Evolutionary conservation across 164 flowering plant genomes (phyloP).

Genomic region (Nelumbo lutea): DNA sequence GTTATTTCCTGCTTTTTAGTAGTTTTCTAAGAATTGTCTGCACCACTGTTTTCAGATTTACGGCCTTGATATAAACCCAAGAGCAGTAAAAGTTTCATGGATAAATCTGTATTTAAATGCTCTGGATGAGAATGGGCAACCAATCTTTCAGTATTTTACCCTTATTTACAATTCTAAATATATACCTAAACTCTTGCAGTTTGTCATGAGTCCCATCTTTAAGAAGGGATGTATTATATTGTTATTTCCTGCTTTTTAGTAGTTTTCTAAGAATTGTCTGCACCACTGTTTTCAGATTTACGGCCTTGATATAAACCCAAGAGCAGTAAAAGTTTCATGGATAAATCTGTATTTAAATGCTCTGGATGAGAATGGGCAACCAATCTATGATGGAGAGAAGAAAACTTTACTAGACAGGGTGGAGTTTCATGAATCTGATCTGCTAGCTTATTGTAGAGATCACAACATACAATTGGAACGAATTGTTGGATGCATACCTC

Average conservation of each 20-base stretch:
- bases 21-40: not conserved
- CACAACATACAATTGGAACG: conserved; percentile 74
- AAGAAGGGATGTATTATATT: not conserved
- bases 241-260: not conserved
- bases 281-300: conserved; percentile 56
- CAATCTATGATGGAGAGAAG: conserved; percentile 69
- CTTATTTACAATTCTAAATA: not conserved
- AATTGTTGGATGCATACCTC: conserved; percentile 98
- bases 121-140: conserved; percentile 78
- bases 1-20: not conserved
- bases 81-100: conserved; percentile 92
- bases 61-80: conserved; percentile 97
- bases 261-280: not conserved
- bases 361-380: conserved; percentile 78
- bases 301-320: conserved; percentile 97
- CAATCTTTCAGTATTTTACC: conserved; percentile 4
- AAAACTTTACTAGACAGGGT: conserved; percentile 92
- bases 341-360: conserved; percentile 91
- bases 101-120: conserved; percentile 91
- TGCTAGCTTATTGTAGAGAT: conserved; percentile 79
- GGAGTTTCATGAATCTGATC: conserved; percentile 95
- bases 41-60: conserved; percentile 56
- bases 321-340: conserved; percentile 92
- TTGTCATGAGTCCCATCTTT: not conserved
- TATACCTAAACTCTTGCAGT: not conserved